Conservation (phyloP, 2,329 filamentous ascomycete species). For the Ascochyta lentis region DNA sequence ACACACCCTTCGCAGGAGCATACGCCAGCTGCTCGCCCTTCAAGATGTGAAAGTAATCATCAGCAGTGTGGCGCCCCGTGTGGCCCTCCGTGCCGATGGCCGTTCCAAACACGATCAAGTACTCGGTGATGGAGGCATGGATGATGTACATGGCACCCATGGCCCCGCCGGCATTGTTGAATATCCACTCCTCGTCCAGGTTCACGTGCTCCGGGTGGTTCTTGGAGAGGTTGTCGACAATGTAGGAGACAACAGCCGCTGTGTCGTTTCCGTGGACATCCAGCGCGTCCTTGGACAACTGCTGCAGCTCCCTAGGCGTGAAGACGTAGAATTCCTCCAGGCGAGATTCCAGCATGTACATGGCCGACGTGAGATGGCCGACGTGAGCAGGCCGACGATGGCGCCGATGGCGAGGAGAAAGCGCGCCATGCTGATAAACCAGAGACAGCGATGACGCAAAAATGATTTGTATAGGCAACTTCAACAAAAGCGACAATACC, state of each 20-base stretch:
- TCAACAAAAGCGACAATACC: no score
- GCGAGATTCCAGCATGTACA: constrained; percentile 39
- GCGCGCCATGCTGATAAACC: constrained; percentile 20
- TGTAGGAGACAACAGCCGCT: constrained; percentile 69
- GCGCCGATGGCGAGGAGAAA: constrained; percentile 29
- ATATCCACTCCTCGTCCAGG: constrained; percentile 80
- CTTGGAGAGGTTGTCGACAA: constrained; percentile 69
- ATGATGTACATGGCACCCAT: constrained; percentile 94
- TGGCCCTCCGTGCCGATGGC: constrained; percentile 87
- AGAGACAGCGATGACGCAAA: background rate
- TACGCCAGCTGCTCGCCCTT: constrained; percentile 79
- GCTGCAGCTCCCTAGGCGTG: constrained; percentile 69
- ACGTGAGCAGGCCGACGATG: constrained; percentile 31
- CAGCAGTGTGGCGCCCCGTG: constrained; percentile 84
- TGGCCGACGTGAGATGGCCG: constrained; percentile 33
- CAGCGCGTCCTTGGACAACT: constrained; percentile 71
- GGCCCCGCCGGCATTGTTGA: constrained; percentile 89
- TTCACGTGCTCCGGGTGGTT: constrained; percentile 62
- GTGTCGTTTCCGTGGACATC: constrained; percentile 78
- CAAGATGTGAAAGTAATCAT: constrained; percentile 95
- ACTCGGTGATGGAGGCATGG: constrained; percentile 83
- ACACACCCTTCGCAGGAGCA: constrained; percentile 64
- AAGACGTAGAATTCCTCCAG: constrained; percentile 73
- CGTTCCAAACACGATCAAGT: constrained; percentile 54
- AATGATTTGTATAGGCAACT: no score